These are phyloP conservation scores for Solanum chmielewskii DNA, from an alignment of 257 asterid genomes.

Conservation along the genomic window DNA sequence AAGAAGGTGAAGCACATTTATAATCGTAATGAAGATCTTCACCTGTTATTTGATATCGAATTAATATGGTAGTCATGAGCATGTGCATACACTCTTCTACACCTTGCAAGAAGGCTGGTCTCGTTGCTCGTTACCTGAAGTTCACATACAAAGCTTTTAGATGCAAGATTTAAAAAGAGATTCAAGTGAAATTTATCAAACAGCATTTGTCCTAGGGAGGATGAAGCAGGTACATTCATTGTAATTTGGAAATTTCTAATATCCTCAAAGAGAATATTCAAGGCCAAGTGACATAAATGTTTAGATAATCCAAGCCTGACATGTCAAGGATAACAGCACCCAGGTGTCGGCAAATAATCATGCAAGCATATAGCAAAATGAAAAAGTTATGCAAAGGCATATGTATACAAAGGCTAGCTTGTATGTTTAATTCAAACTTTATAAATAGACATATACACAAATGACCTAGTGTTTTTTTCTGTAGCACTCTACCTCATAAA, in stretches of 20 bases:
- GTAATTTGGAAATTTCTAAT: background rate
- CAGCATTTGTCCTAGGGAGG: background rate
- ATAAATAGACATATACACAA: background rate
- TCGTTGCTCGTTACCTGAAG: constrained; percentile 70
- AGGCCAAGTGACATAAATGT: background rate
- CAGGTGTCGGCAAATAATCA: background rate
- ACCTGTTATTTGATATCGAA: constrained; percentile 98
- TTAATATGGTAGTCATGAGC: constrained; percentile 99
- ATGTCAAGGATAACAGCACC: background rate
- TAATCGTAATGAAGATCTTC: background rate
- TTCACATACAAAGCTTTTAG: background rate
- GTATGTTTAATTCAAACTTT: background rate
- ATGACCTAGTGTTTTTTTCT: background rate
- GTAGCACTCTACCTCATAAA: background rate
- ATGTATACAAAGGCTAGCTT: background rate
- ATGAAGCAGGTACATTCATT: background rate
- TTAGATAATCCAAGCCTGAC: background rate
- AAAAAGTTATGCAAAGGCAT: background rate
- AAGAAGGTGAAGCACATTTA: background rate
- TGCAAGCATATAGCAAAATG: background rate
- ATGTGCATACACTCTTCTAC: constrained; percentile 96
- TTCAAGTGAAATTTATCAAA: background rate
- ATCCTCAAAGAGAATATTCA: background rate
- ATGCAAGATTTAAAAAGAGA: background rate
- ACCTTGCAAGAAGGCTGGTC: constrained; percentile 80